Conservation (phyloP, 1,139 yeast genomes). For the Pichia sp. region DNA sequence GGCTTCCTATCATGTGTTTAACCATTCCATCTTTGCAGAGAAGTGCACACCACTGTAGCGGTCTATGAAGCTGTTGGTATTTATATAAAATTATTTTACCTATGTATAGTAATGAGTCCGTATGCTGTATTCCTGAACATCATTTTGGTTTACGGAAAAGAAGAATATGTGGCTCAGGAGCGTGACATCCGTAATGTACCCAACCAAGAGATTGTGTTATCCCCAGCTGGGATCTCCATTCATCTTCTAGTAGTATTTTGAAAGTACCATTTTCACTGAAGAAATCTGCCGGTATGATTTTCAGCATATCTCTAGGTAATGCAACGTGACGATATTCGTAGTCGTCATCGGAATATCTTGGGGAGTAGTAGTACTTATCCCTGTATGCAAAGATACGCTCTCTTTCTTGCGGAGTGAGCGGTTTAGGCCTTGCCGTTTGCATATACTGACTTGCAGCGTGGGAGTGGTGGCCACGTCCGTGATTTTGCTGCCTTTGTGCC, state of each 20-base stretch:
- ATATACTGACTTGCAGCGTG: not conserved
- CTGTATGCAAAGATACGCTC: conserved; percentile 86
- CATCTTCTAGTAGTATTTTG: conserved; percentile 86
- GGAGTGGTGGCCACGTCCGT: conserved; percentile 2
- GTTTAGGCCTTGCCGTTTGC: conserved; percentile 60
- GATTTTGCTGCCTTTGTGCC: conserved; percentile 2
- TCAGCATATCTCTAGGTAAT: conserved; percentile 93
- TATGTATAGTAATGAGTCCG: too few relatives aligned
- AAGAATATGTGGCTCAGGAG: conserved; percentile 97
- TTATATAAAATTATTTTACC: too few relatives aligned
- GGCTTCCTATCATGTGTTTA: too few relatives aligned
- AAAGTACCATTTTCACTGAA: conserved; percentile 88
- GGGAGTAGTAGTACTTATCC: conserved; percentile 92
- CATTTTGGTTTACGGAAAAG: conserved; percentile 65
- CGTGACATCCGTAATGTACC: conserved; percentile 97
- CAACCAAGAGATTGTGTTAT: conserved; percentile 97
- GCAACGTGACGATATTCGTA: conserved; percentile 93
- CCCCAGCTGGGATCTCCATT: conserved; percentile 93
- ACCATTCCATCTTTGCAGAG: too few relatives aligned
- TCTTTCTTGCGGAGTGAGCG: conserved; percentile 75
- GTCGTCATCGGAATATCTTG: conserved; percentile 79
- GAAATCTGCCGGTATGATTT: conserved; percentile 92
- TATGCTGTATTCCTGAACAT: too few relatives aligned
- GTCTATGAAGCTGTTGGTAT: too few relatives aligned
- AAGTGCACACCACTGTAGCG: too few relatives aligned